A percentile compares a stretch with the other conserved stretches of the same genome.
phyloP scores from a whole-genome alignment of 768 basidiomycete species.

The Cytidiella melzeri region DNA sequence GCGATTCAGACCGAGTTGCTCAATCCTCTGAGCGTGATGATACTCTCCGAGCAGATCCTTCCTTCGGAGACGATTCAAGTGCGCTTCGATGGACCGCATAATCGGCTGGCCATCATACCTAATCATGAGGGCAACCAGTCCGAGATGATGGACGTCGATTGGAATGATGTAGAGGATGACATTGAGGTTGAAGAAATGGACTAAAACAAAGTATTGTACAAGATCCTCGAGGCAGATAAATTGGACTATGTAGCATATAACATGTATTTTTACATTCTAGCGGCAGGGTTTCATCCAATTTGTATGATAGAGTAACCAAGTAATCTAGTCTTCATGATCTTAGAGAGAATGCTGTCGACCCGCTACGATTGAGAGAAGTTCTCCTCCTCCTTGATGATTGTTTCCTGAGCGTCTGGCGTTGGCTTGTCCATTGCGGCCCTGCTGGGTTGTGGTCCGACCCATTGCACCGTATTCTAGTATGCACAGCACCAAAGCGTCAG shows the following conservation, averaged over 20 bases:
- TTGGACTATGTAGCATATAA: background rate
- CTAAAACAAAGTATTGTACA: conserved; percentile 18
- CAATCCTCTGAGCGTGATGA: conserved; percentile 81
- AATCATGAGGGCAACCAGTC: conserved; percentile 64
- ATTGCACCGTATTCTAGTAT: too few species aligned
- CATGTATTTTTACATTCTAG: background rate
- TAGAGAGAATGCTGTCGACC: too few species aligned
- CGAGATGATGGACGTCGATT: conserved; percentile 56
- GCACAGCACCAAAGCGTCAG: too few species aligned
- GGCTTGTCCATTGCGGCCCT: too few species aligned
- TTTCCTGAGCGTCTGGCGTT: too few species aligned
- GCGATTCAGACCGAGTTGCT: conserved; percentile 89
- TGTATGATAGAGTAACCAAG: too few species aligned
- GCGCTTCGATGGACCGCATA: conserved; percentile 75
- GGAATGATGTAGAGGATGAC: conserved; percentile 48
- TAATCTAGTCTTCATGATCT: too few species aligned
- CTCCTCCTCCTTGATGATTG: too few species aligned
- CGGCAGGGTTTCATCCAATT: background rate
- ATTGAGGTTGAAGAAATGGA: conserved; percentile 77
- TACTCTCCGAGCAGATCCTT: conserved; percentile 75
- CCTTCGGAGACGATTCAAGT: conserved; percentile 77
- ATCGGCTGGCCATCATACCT: conserved; percentile 69
- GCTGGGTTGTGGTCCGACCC: too few species aligned
- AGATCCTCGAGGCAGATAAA: background rate
- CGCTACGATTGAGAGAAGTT: too few species aligned